phyloP scores from a whole-genome alignment of 1,284 basidiomycete genomes.

The Microbotryomycetes sp. region DNA sequence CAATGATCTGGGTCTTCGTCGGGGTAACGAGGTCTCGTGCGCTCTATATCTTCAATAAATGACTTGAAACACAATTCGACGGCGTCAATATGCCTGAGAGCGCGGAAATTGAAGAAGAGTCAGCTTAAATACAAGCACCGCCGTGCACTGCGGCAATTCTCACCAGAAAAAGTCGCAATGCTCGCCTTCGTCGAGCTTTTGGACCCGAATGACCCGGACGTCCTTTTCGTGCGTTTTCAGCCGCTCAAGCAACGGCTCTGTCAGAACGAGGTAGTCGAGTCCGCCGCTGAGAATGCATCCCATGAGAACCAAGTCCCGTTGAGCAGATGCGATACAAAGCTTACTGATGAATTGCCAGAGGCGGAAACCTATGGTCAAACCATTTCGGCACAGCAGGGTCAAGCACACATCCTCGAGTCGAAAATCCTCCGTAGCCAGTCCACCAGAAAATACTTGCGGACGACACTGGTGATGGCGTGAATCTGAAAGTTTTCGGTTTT shows the following conservation, averaged over 20 bases:
- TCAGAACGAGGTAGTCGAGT: slow-evolving; percentile 48
- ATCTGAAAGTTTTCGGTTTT: slow-evolving; percentile 58
- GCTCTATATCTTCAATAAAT: slow-evolving; percentile 42
- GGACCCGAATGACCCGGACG: slow-evolving; percentile 49
- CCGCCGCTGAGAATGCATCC: slow-evolving; percentile 38
- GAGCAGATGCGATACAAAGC: slow-evolving; percentile 2
- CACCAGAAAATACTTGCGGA: slow-evolving; percentile 43
- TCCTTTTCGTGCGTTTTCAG: slow-evolving; percentile 46
- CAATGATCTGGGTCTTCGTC: slow-evolving; percentile 23
- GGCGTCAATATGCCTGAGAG: slow-evolving; percentile 49
- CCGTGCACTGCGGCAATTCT: slow-evolving; percentile 36
- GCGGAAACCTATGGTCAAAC: slow-evolving; percentile 54
- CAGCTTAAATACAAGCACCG: slow-evolving; percentile 46
- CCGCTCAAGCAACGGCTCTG: slow-evolving; percentile 48
- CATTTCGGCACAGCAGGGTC: slow-evolving; percentile 48
- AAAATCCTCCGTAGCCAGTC: slow-evolving; percentile 56
- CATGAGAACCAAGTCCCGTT: background rate
- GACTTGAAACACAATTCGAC: slow-evolving; percentile 49
- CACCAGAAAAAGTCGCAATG: slow-evolving; percentile 44
- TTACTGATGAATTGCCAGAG: slow-evolving; percentile 49
- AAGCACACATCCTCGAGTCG: slow-evolving; percentile 51
- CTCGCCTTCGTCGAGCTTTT: slow-evolving; percentile 43
- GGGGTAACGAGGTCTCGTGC: slow-evolving; percentile 36
- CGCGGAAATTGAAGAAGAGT: too few species aligned
- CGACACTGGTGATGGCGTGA: slow-evolving; percentile 55